phyloP scores from a whole-genome alignment of 495 filamentous ascomycete genomes.

The Xylaria castorea region DNA sequence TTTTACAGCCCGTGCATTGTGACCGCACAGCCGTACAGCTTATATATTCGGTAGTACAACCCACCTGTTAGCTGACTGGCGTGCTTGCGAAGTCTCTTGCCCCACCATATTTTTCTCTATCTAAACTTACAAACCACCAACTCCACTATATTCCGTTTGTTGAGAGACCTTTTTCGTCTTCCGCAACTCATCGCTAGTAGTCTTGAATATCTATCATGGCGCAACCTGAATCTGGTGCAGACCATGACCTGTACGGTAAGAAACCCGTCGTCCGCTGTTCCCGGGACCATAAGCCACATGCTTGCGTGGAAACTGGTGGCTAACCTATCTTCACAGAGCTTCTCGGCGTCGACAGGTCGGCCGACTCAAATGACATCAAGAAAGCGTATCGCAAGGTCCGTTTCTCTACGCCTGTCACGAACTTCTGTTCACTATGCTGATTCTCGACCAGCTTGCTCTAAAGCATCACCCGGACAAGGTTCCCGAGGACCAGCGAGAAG shows the following conservation, averaged over 20 bases:
- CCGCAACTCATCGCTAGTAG: constrained; percentile 17
- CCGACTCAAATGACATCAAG: constrained; percentile 86
- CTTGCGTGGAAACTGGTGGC: neutral
- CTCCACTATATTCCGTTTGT: constrained; percentile 29
- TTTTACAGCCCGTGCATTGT: neutral
- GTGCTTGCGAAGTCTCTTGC: constrained; percentile 25
- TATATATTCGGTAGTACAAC: constrained; percentile 1
- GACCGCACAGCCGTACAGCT: neutral
- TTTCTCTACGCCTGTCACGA: constrained; percentile 10
- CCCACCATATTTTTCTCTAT: constrained; percentile 37
- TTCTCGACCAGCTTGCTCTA: constrained; percentile 72
- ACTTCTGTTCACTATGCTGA: constrained; percentile 32
- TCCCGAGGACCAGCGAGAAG: constrained; percentile 79
- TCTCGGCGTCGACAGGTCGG: constrained; percentile 71
- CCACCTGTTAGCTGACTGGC: neutral
- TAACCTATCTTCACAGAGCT: constrained; percentile 60
- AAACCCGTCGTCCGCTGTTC: constrained; percentile 28
- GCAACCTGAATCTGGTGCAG: constrained; percentile 44
- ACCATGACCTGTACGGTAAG: constrained; percentile 74
- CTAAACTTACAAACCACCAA: constrained; percentile 18
- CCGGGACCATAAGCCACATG: neutral
- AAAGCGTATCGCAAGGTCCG: constrained; percentile 94
- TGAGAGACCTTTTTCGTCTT: constrained; percentile 22
- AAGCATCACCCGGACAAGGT: constrained; percentile 96
- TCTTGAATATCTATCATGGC: constrained; percentile 41